Conservation (phyloP, 1,284 basidiomycete genomes). For the Leccinum angustisporum region DNA sequence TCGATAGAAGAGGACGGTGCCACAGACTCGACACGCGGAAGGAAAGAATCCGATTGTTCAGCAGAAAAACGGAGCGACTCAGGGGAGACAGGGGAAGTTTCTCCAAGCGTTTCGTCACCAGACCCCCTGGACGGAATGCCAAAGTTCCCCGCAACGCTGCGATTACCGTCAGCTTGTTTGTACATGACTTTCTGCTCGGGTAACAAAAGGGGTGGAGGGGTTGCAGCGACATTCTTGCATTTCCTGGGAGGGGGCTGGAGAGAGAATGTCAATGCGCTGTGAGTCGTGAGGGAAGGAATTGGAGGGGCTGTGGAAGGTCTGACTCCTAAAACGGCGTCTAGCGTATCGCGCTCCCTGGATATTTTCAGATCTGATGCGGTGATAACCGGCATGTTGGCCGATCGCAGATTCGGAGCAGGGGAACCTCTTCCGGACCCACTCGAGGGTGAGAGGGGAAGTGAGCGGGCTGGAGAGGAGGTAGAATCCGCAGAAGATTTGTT, state of each 20-base stretch:
- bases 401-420: slow-evolving; percentile 34
- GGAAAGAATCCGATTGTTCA: slow-evolving; percentile 5
- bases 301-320: slow-evolving; percentile 20
- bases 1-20: background rate
- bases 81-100: slow-evolving; percentile 12
- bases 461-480: slow-evolving; percentile 25
- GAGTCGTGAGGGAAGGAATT: slow-evolving; percentile 14
- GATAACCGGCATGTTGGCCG: slow-evolving; percentile 23
- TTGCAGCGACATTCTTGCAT: slow-evolving; percentile 34
- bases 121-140: slow-evolving; percentile 21
- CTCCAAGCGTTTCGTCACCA: slow-evolving; percentile 11
- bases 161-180: slow-evolving; percentile 31
- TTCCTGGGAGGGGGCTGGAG: slow-evolving; percentile 66
- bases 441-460: slow-evolving; percentile 23
- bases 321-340: slow-evolving; percentile 16
- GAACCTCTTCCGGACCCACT: slow-evolving; percentile 21
- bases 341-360: slow-evolving; percentile 43
- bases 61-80: slow-evolving; percentile 3
- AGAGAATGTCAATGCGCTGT: slow-evolving; percentile 37
- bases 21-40: slow-evolving; percentile 1
- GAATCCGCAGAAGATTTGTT: slow-evolving; percentile 38
- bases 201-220: background rate
- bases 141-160: slow-evolving; percentile 34
- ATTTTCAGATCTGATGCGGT: slow-evolving; percentile 53
- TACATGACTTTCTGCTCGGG: slow-evolving; percentile 26